Conservation (phyloP, 2,329 filamentous ascomycete species). For the Aspergillus pseudoviridinutans region DNA sequence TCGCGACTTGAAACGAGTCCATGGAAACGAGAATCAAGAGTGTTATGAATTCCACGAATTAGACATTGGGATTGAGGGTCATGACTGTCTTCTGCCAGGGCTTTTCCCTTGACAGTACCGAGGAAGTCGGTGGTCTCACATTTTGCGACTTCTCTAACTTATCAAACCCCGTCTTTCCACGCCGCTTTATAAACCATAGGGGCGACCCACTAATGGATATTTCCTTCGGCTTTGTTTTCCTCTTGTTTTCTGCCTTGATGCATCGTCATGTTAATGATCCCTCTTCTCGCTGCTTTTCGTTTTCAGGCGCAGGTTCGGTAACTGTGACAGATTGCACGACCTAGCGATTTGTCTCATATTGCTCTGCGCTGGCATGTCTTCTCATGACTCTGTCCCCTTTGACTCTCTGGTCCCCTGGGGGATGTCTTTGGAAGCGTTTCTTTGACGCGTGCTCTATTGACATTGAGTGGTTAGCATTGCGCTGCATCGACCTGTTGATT, state of each 20-base stretch:
- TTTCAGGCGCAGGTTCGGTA: neutral
- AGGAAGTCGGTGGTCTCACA: conserved; percentile 8
- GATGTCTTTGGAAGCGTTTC: neutral
- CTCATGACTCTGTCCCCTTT: neutral
- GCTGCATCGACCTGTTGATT: conserved; percentile 1
- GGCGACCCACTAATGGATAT: conserved; percentile 33
- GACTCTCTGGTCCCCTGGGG: neutral
- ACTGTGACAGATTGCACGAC: neutral
- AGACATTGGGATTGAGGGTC: conserved; percentile 16
- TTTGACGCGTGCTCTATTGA: neutral
- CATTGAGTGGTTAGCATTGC: neutral
- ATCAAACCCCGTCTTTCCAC: conserved; percentile 7
- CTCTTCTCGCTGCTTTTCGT: conserved; percentile 1
- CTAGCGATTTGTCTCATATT: neutral
- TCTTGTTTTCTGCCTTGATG: conserved; percentile 1
- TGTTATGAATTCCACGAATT: conserved; percentile 32
- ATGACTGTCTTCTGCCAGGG: conserved; percentile 5
- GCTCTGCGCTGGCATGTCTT: neutral
- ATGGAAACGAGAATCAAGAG: conserved; percentile 29
- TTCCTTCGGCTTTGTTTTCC: conserved; percentile 4
- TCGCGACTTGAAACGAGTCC: conserved; percentile 22
- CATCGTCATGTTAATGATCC: conserved; percentile 4
- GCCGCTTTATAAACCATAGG: conserved; percentile 31
- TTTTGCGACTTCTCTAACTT: conserved; percentile 5
- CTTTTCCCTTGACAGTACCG: conserved; percentile 2